These are phyloP conservation scores for Adansonia grandidieri DNA, from an alignment of 441 rosid genomes.

Conservation along the genomic window DNA sequence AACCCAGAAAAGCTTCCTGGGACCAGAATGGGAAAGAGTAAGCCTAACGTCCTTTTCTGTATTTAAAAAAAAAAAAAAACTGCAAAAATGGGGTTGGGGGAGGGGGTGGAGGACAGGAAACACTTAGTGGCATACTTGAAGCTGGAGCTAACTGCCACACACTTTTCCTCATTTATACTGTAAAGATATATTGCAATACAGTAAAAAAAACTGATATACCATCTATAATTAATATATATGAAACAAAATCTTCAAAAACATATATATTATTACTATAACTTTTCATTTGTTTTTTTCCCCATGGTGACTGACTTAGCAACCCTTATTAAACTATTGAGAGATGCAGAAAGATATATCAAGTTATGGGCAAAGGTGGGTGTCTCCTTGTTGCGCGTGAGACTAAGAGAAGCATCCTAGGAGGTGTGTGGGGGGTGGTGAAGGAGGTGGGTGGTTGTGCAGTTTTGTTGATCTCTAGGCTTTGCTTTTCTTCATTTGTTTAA, in stretches of 20 bases:
- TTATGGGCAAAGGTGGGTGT: conserved; percentile 35
- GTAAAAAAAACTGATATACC: conserved; percentile 8
- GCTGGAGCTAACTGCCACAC: conserved; percentile 28
- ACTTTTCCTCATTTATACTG: neutral
- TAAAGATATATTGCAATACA: neutral
- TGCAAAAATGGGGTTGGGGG: too few relatives aligned
- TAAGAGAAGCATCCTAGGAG: conserved; percentile 39
- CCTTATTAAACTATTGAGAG: conserved; percentile 25
- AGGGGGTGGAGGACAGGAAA: neutral
- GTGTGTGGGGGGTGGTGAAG: conserved; percentile 32
- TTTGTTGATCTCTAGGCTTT: conserved; percentile 74
- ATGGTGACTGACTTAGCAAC: conserved; percentile 15
- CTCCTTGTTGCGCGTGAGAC: conserved; percentile 32
- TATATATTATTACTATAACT: neutral
- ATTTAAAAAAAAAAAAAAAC: neutral
- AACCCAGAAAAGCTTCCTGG: conserved; percentile 27
- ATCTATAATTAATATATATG: neutral
- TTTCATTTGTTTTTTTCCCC: neutral
- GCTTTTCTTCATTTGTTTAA: conserved; percentile 32
- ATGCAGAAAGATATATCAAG: conserved; percentile 29
- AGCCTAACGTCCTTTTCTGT: conserved; percentile 27
- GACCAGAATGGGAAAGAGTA: conserved; percentile 20
- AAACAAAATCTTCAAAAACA: conserved; percentile 13
- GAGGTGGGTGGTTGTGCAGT: conserved; percentile 49
- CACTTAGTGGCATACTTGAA: conserved; percentile 25